Evolutionary conservation across 192 early-diverging fungal species (phyloP), one percentile per base, ranked within the genome.

Genomic region (Coemansia sp.): DNA sequence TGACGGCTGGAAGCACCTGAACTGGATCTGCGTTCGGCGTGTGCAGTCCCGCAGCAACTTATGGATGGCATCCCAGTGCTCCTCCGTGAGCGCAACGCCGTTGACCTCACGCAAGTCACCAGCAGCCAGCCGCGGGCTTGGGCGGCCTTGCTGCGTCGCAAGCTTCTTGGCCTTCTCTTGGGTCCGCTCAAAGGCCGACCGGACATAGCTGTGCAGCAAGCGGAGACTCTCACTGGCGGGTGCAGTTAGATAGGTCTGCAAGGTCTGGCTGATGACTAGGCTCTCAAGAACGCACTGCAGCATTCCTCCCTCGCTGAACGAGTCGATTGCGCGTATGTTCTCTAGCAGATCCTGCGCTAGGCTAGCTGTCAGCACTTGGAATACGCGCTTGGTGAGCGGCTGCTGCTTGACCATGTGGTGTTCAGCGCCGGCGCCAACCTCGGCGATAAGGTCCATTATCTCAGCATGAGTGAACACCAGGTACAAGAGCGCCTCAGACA

Each of bases 201-300:
- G 89, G 22, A 96, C 87, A 4, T 87, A 86, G 43, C 85, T 82
- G 73, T 94, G 91, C 38, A 97, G 90, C 50, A 89, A 84, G 38
- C 87, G 85, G 64, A 96, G 80, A 35, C 90, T 84, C 64, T 89
- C 84, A 41, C 82, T 83, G 7, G 92, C 87, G 15, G 79, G 65
- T 13, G 87, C 74, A 4, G 87, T 89, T 65, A 93, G 84, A 77
- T 93, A 98, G 67, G 87, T 83, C 20, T 88, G 75, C 37, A 98
- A 70, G 2, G 91, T 93, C 72, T 90, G 91, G 67, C 94, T 88
- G 70, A 98, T 89, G 62, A 97, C 92, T 74, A 95, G 89, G 59
- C 89, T 92, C 78, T 99, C 97, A 6, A 97, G 77, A 7, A 91
- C 93, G n/a, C 92, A 94, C 84, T 96, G 97, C 47, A 98, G 74